Evolutionary conservation across 805 yeast genomes (phyloP).

Genomic region (Citeromyces matritensis): DNA sequence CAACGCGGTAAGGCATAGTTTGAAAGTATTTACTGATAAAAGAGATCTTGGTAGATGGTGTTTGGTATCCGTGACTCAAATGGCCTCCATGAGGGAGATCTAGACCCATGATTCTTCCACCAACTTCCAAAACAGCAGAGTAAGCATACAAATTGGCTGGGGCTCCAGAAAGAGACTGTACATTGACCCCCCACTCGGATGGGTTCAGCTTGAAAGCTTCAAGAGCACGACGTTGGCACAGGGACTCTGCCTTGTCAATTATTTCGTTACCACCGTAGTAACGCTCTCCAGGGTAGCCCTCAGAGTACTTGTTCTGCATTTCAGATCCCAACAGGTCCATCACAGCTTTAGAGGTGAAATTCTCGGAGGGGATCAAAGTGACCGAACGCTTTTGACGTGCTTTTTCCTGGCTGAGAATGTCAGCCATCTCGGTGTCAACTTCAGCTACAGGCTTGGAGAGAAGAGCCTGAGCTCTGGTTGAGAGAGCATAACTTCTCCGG

Average conservation of each 20-base stretch:
- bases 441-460: constrained; percentile 50
- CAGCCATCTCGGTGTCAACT: constrained; percentile 75
- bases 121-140: constrained; percentile 76
- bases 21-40: constrained; percentile 89
- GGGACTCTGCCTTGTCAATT: constrained; percentile 79
- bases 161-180: constrained; percentile 89
- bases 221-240: constrained; percentile 87
- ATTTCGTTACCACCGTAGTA: constrained; percentile 96
- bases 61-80: constrained; percentile 93
- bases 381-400: constrained; percentile 84
- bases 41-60: constrained; percentile 78
- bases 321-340: constrained; percentile 91
- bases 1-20: constrained; percentile 93
- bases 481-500: constrained; percentile 21
- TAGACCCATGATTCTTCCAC: constrained; percentile 92
- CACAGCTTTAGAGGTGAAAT: constrained; percentile 90
- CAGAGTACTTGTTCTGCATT: constrained; percentile 96
- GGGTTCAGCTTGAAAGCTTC: constrained; percentile 67
- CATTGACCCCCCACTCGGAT: constrained; percentile 93
- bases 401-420: constrained; percentile 63
- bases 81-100: constrained; percentile 99
- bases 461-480: constrained; percentile 31
- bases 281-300: constrained; percentile 96
- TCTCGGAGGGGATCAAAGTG: constrained; percentile 89
- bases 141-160: constrained; percentile 93